Conservation (phyloP, 805 yeast genomes). For the Yarrowia yakushimensis region DNA sequence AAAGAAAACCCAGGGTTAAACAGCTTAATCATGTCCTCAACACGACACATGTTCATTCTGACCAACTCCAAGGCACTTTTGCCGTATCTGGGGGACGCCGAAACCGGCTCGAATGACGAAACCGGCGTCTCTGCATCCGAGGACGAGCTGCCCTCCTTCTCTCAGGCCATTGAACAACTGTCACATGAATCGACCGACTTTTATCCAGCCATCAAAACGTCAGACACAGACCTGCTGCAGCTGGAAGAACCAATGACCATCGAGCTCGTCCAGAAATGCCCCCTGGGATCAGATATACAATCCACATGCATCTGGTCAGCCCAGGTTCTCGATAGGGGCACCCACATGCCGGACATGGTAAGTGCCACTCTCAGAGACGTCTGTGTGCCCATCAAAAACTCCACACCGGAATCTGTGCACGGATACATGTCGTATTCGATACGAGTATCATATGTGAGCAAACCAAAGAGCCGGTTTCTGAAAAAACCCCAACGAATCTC, state of each 20-base stretch:
- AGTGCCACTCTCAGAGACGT: not conserved
- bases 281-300: not conserved
- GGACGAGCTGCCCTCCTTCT: conserved; percentile 7
- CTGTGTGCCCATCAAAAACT: not conserved
- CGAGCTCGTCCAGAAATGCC: conserved; percentile 5
- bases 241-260: not conserved
- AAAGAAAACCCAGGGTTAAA: too few species aligned
- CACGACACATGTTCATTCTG: not conserved
- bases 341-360: not conserved
- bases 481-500: not conserved
- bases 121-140: not conserved
- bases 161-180: conserved; percentile 10
- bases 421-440: conserved; percentile 2
- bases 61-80: not conserved
- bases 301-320: not conserved
- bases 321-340: too few species aligned
- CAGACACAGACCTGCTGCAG: conserved; percentile 7
- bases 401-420: conserved; percentile 9
- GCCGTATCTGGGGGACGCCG: not conserved
- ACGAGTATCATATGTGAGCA: not conserved
- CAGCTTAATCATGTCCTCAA: too few species aligned
- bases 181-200: not conserved
- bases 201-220: conserved; percentile 8
- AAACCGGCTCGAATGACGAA: not conserved
- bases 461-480: not conserved